A percentile compares a stretch with the other conserved stretches of the same genome.
phyloP scores from a whole-genome alignment of 495 filamentous ascomycete genomes.

The Xylaria acuta region DNA sequence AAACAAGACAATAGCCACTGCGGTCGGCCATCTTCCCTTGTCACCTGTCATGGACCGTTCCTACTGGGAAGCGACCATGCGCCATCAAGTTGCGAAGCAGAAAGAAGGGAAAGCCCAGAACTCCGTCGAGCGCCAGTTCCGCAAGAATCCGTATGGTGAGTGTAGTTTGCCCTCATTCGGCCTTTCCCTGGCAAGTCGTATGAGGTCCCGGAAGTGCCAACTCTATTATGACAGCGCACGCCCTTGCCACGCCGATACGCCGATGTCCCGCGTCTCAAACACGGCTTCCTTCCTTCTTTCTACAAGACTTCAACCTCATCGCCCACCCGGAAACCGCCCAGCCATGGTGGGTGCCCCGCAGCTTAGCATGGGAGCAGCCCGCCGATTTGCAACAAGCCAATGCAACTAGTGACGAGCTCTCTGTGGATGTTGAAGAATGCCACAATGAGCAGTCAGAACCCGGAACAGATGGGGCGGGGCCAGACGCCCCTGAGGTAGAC shows the following conservation, averaged over 20 bases:
- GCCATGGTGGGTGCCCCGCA: slow-evolving; percentile 66
- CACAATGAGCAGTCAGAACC: not conserved
- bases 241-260: slow-evolving; percentile 71
- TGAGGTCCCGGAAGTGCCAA: slow-evolving; percentile 29
- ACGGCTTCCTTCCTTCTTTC: slow-evolving; percentile 66
- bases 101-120: slow-evolving; percentile 44
- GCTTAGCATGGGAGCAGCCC: slow-evolving; percentile 46
- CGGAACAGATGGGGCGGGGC: not conserved
- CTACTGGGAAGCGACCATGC: slow-evolving; percentile 45
- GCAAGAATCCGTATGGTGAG: slow-evolving; percentile 67
- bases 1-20: slow-evolving; percentile 47
- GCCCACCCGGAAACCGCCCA: slow-evolving; percentile 60
- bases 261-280: slow-evolving; percentile 62
- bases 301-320: slow-evolving; percentile 66
- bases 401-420: slow-evolving; percentile 6
- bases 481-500: not conserved
- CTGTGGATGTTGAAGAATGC: not conserved
- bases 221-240: slow-evolving; percentile 49
- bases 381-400: not conserved
- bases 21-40: slow-evolving; percentile 48
- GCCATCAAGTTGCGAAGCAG: slow-evolving; percentile 39
- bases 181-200: not conserved
- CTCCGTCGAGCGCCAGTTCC: slow-evolving; percentile 56
- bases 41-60: slow-evolving; percentile 60
- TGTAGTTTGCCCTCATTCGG: slow-evolving; percentile 31